Conservation (phyloP, 2,329 filamentous ascomycete species). For the Exophiala calicioides region DNA sequence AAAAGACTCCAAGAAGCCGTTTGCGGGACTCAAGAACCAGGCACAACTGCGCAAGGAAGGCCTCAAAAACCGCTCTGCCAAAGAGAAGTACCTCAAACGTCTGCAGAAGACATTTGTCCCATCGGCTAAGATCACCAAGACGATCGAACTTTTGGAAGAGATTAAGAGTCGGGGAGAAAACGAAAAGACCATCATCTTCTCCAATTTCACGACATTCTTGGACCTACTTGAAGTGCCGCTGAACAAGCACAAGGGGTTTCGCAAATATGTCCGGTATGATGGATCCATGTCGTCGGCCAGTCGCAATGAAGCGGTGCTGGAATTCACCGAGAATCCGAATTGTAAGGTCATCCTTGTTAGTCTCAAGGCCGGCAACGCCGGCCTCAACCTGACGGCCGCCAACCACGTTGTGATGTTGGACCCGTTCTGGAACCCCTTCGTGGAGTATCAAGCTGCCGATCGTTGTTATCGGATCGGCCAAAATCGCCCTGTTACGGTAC, state of each 20-base stretch:
- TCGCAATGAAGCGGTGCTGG: conserved; percentile 66
- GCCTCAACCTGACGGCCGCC: conserved; percentile 80
- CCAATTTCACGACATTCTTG: conserved; percentile 76
- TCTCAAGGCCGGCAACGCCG: conserved; percentile 78
- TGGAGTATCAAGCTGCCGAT: conserved; percentile 90
- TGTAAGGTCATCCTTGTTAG: conserved; percentile 74
- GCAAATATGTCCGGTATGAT: conserved; percentile 71
- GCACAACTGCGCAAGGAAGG: conserved; percentile 69
- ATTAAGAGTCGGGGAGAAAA: conserved; percentile 53
- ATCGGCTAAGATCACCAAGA: conserved; percentile 73
- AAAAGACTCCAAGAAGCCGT: conserved; percentile 50
- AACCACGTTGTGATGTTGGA: conserved; percentile 88
- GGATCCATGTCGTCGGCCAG: conserved; percentile 69
- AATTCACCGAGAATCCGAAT: conserved; percentile 64
- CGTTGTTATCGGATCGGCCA: conserved; percentile 88
- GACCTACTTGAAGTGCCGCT: conserved; percentile 76
- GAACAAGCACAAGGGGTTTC: conserved; percentile 35
- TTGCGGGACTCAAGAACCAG: conserved; percentile 48
- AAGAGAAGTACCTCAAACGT: conserved; percentile 68
- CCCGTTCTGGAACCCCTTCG: conserved; percentile 82
- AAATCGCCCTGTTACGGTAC: conserved; percentile 69
- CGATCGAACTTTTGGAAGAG: conserved; percentile 62
- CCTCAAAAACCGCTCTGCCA: conserved; percentile 63
- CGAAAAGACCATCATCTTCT: conserved; percentile 81
- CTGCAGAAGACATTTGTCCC: conserved; percentile 69